Conservation (phyloP, 1,284 basidiomycete species). For the Farysia itapuensis region DNA sequence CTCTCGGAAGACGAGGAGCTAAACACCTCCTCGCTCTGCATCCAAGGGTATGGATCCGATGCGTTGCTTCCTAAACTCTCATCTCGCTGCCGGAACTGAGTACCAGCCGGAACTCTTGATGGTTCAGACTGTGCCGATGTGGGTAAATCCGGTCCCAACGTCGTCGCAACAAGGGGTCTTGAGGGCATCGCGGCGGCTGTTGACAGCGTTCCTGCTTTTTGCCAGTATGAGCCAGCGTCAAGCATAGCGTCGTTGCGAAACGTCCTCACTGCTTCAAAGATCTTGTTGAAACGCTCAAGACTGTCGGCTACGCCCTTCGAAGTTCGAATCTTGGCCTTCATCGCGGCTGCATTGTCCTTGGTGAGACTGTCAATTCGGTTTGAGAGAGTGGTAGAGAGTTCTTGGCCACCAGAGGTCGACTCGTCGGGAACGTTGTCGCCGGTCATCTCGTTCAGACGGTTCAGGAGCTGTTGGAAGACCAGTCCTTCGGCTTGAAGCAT, state of each 20-base stretch:
- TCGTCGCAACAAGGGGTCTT: no score
- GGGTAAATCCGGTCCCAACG: no score
- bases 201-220: not conserved
- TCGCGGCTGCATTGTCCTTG: slow-evolving; percentile 4
- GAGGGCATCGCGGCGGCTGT: not conserved
- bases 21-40: slow-evolving; percentile 2
- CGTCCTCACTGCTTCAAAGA: slow-evolving; percentile 13
- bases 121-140: no score
- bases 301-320: slow-evolving; percentile 10
- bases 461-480: slow-evolving; percentile 17
- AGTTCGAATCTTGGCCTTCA: slow-evolving; percentile 9
- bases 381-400: slow-evolving; percentile 5
- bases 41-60: slow-evolving; percentile 11
- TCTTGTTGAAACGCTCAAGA: slow-evolving; percentile 6
- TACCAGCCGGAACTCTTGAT: no score
- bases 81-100: slow-evolving; percentile 13
- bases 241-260: slow-evolving; percentile 15
- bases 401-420: slow-evolving; percentile 2
- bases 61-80: slow-evolving; percentile 10
- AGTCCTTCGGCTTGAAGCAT: slow-evolving; percentile 13
- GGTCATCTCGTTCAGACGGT: slow-evolving; percentile 13
- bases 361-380: slow-evolving; percentile 5
- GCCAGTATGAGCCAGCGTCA: slow-evolving; percentile 2
- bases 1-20: slow-evolving; percentile 12
- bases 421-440: slow-evolving; percentile 19